phyloP scores from a whole-genome alignment of 805 yeast genomes.

The Lipomyces japonicus region DNA sequence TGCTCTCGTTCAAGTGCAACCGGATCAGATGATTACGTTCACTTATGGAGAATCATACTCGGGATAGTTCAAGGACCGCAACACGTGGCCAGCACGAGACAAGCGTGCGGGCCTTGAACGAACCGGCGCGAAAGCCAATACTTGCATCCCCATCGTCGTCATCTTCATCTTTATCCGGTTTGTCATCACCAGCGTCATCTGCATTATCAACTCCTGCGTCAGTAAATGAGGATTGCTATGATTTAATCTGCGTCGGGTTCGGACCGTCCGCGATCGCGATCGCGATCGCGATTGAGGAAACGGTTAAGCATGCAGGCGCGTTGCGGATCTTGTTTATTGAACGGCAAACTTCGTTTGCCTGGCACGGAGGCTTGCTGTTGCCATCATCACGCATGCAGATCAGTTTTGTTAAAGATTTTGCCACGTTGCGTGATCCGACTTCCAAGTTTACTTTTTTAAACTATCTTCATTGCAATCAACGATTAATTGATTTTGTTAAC shows the following conservation, averaged over 20 bases:
- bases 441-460: conserved; percentile 32
- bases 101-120: no score
- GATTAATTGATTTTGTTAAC: conserved; percentile 29
- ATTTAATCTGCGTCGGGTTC: conserved; percentile 29
- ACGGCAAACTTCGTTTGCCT: conserved; percentile 22
- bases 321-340: conserved; percentile 27
- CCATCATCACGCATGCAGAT: conserved; percentile 33
- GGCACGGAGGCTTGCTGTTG: conserved; percentile 34
- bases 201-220: background rate
- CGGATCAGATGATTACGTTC: no score
- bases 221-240: conserved; percentile 11
- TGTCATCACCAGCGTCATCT: background rate
- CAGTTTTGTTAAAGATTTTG: conserved; percentile 32
- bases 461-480: conserved; percentile 22
- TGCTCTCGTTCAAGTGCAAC: no score
- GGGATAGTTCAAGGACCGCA: no score
- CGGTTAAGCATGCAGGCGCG: background rate
- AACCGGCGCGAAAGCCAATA: no score
- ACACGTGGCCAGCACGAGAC: no score
- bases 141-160: background rate
- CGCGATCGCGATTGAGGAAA: conserved; percentile 28
- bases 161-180: background rate
- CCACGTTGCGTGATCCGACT: conserved; percentile 31
- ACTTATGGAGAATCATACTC: no score
- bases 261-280: conserved; percentile 33